These are phyloP conservation scores for Mucor indicus DNA, from an alignment of 371 early-diverging fungal genomes.

Conservation along the genomic window DNA sequence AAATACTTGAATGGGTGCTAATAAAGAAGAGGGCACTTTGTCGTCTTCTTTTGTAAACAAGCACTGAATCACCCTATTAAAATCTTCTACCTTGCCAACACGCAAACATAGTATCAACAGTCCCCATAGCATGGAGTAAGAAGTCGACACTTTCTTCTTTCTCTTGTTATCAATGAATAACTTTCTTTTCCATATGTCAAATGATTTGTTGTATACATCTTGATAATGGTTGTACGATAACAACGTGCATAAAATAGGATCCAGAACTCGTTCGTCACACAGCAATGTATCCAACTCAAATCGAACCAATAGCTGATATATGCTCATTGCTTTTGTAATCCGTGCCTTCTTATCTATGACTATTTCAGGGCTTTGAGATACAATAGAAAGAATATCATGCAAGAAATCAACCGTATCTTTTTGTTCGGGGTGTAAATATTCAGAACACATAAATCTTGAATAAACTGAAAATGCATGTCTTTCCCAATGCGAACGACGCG, in stretches of 20 bases:
- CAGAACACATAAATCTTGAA: conserved; percentile 38
- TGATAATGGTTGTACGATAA: conserved; percentile 17
- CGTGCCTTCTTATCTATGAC: conserved; percentile 11
- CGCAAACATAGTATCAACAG: conserved; percentile 23
- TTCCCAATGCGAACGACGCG: conserved; percentile 31
- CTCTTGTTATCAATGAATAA: conserved; percentile 1
- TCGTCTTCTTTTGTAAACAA: neutral
- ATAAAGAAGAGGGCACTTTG: conserved; percentile 21
- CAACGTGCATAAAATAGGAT: conserved; percentile 30
- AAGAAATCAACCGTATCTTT: conserved; percentile 34
- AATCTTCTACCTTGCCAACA: conserved; percentile 22
- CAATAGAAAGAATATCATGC: conserved; percentile 29
- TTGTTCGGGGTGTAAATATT: conserved; percentile 30
- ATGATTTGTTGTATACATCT: conserved; percentile 22
- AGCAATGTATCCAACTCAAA: conserved; percentile 21
- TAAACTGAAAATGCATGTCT: conserved; percentile 36
- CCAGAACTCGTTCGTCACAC: conserved; percentile 30
- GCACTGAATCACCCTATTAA: conserved; percentile 10
- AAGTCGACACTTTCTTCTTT: neutral
- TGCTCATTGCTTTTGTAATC: conserved; percentile 29
- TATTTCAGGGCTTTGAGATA: conserved; percentile 26
- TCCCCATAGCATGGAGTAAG: conserved; percentile 30
- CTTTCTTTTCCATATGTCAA: conserved; percentile 29
- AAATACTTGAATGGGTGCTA: conserved; percentile 32
- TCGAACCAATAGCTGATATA: conserved; percentile 24